Evolutionary conservation across 1,139 yeast genomes (phyloP).

Genomic region (Pichia sp.): DNA sequence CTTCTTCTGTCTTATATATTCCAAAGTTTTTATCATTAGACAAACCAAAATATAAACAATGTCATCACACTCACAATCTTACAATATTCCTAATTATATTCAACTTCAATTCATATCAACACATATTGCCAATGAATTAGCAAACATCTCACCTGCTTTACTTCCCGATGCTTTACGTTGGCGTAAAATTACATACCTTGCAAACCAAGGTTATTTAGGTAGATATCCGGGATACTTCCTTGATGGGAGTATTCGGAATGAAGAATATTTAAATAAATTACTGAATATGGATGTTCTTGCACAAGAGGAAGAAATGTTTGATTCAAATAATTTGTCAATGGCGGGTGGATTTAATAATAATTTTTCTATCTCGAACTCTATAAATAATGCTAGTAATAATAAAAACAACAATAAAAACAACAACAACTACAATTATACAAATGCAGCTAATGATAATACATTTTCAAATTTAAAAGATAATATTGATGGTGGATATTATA

Average conservation of each 20-base stretch:
- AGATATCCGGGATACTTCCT: constrained; percentile 12
- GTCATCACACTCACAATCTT: too few species aligned
- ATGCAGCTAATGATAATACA: too few species aligned
- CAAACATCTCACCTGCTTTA: not conserved
- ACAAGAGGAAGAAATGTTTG: constrained; percentile 1
- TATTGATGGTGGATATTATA: constrained; percentile 8
- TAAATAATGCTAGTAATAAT: not conserved
- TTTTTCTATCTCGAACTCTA: too few species aligned
- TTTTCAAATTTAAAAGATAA: not conserved
- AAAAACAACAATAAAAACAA: too few species aligned
- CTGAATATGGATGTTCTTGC: constrained; percentile 3
- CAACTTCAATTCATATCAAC: constrained; percentile 5
- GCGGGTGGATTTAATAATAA: not conserved
- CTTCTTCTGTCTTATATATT: too few species aligned
- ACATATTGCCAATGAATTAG: constrained; percentile 8
- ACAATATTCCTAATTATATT: constrained; percentile 6
- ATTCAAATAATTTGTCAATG: not conserved
- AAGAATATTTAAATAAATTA: constrained; percentile 8
- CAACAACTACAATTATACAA: too few species aligned
- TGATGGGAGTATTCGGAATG: constrained; percentile 4
- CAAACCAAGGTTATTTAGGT: constrained; percentile 16
- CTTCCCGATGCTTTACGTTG: constrained; percentile 10
- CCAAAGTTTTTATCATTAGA: too few species aligned
- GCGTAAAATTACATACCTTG: constrained; percentile 9
- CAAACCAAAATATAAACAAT: too few species aligned